Conservation (phyloP, 2,329 filamentous ascomycete species). For the Nothophoma quercina region DNA sequence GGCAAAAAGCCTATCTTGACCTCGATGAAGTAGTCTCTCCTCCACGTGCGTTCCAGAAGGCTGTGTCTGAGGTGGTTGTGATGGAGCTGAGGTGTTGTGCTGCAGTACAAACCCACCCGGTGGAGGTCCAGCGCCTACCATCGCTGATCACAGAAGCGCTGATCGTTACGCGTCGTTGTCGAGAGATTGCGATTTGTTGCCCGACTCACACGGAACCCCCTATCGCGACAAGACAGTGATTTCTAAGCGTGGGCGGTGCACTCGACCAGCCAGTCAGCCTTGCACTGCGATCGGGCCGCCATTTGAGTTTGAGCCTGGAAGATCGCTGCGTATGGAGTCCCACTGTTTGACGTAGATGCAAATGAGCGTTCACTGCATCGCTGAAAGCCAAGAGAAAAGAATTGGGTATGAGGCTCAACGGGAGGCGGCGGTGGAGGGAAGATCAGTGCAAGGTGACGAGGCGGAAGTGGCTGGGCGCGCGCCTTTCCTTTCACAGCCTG, state of each 20-base stretch:
- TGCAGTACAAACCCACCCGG: background rate
- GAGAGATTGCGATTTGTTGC: conserved; percentile 15
- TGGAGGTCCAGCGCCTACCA: conserved; percentile 2
- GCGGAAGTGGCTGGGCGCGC: conserved; percentile 13
- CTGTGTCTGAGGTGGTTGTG: background rate
- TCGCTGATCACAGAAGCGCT: conserved; percentile 5
- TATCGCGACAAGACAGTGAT: conserved; percentile 1
- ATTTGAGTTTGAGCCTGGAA: background rate
- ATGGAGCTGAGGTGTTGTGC: conserved; percentile 1
- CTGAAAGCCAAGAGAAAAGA: conserved; percentile 9
- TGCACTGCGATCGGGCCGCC: conserved; percentile 7
- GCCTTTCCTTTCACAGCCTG: background rate
- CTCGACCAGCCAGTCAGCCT: conserved; percentile 6
- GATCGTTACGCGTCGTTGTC: conserved; percentile 10
- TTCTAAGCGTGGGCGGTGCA: conserved; percentile 8
- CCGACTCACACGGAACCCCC: conserved; percentile 5
- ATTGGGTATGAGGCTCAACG: conserved; percentile 17
- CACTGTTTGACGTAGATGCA: conserved; percentile 16
- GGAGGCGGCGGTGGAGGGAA: background rate
- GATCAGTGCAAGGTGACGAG: conserved; percentile 18
- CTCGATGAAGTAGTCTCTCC: conserved; percentile 9
- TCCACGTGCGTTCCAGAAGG: conserved; percentile 9
- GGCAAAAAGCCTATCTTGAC: conserved; percentile 32
- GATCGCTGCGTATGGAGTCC: background rate
- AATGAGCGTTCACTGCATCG: background rate